A percentile compares a stretch with the other conserved stretches of the same genome.
Conservation (phyloP, 169 alveolate species). For the Plasmodium gonderi region DNA sequence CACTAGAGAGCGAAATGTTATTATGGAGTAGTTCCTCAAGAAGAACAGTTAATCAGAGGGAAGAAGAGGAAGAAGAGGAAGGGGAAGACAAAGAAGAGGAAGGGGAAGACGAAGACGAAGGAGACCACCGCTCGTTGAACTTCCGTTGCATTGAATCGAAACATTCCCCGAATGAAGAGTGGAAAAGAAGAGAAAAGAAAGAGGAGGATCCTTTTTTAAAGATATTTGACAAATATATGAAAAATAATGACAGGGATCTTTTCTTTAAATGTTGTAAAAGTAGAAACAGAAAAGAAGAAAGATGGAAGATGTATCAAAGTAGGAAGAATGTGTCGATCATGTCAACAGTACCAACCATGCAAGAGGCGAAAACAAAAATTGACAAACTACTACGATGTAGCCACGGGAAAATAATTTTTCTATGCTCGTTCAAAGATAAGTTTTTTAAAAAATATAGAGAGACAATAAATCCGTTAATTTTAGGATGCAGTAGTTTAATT, state of each 20-base stretch:
- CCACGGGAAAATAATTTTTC: neutral
- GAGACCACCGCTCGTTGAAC: neutral
- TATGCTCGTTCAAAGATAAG: constrained; percentile 8
- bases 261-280: neutral
- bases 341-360: neutral
- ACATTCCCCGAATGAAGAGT: neutral
- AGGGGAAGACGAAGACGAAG: neutral
- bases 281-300: neutral
- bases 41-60: no score
- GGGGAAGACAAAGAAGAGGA: neutral
- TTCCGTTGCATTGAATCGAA: neutral
- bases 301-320: neutral
- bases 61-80: no score
- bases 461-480: neutral
- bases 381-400: constrained; percentile 1
- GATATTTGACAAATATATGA: neutral
- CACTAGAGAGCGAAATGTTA: no score
- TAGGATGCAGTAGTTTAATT: constrained; percentile 13
- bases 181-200: neutral
- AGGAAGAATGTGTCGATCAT: neutral
- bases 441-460: constrained; percentile 6
- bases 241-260: neutral
- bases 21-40: no score
- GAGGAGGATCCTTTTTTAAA: constrained; percentile 3
- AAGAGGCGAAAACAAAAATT: constrained; percentile 24